phyloP scores from a whole-genome alignment of 169 alveolate genomes.

The Plasmodium coatneyi region DNA sequence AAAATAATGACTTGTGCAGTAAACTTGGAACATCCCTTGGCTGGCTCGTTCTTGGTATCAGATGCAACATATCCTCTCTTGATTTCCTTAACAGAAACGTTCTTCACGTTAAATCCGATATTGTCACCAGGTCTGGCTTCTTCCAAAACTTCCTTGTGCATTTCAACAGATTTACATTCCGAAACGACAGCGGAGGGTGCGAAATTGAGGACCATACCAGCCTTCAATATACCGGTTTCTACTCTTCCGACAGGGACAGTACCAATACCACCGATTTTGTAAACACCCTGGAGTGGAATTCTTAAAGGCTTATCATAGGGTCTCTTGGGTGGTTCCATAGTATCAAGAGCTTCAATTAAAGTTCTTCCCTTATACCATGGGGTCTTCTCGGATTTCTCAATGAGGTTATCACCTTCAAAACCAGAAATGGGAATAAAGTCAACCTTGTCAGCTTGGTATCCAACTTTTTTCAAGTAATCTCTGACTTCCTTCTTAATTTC shows the following conservation, averaged over 20 bases:
- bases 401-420: constrained; percentile 97
- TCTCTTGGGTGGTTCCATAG: constrained; percentile 97
- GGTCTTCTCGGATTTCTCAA: constrained; percentile 95
- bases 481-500: constrained; percentile 97
- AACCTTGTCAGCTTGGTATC: constrained; percentile 97
- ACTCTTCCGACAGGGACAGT: constrained; percentile 99
- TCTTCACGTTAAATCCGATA: constrained; percentile 97
- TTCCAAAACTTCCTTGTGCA: constrained; percentile 97
- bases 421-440: constrained; percentile 99
- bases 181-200: constrained; percentile 97
- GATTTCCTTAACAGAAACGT: constrained; percentile 96
- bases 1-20: constrained; percentile 96
- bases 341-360: constrained; percentile 96
- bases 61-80: constrained; percentile 97
- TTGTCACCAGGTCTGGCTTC: constrained; percentile 99
- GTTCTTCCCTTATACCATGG: constrained; percentile 99
- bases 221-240: constrained; percentile 96
- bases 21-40: constrained; percentile 95
- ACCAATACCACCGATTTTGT: constrained; percentile 99
- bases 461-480: constrained; percentile 96
- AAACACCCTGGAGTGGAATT: constrained; percentile 97
- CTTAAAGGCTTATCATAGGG: constrained; percentile 97
- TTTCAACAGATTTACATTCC: constrained; percentile 98
- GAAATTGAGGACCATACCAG: constrained; percentile 89
- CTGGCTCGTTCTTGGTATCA: constrained; percentile 98